Evolutionary conservation across 2,329 filamentous ascomycete genomes (phyloP).

Genomic region (Septoria linicola): DNA sequence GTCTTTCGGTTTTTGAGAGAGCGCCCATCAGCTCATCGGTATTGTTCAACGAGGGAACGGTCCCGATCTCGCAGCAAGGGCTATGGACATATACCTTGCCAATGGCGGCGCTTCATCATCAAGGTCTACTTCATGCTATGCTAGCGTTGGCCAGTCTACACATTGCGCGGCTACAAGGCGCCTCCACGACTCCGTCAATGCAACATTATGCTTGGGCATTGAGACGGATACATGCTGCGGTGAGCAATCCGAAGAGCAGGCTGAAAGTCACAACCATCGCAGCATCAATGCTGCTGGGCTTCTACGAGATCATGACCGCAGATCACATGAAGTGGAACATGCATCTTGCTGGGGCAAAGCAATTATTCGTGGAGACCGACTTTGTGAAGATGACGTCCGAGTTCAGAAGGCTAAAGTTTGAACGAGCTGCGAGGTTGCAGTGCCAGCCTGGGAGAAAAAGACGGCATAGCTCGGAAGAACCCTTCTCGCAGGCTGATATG

Average conservation of each 20-base stretch:
- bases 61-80: slow-evolving; percentile 61
- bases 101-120: slow-evolving; percentile 76
- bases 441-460: slow-evolving; percentile 27
- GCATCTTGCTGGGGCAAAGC: slow-evolving; percentile 79
- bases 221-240: slow-evolving; percentile 71
- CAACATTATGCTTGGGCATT: slow-evolving; percentile 90
- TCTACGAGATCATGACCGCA: slow-evolving; percentile 91
- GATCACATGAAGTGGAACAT: slow-evolving; percentile 96
- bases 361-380: slow-evolving; percentile 79
- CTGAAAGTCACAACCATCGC: slow-evolving; percentile 80
- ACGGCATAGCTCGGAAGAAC: slow-evolving; percentile 19
- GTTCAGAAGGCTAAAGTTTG: slow-evolving; percentile 64
- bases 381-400: slow-evolving; percentile 70
- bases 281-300: slow-evolving; percentile 79
- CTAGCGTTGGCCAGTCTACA: slow-evolving; percentile 83
- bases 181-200: slow-evolving; percentile 74
- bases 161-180: slow-evolving; percentile 75
- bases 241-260: slow-evolving; percentile 67
- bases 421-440: slow-evolving; percentile 45
- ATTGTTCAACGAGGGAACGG: slow-evolving; percentile 60
- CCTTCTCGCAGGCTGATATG: slow-evolving; percentile 29
- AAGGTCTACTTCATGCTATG: slow-evolving; percentile 87
- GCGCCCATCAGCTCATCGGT: slow-evolving; percentile 71
- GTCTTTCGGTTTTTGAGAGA: slow-evolving; percentile 83
- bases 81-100: slow-evolving; percentile 76